Evolutionary conservation across 2,329 filamentous ascomycete genomes (phyloP), one percentile per base, ranked within the genome.

Genomic region (Colletotrichum sansevieriae): DNA sequence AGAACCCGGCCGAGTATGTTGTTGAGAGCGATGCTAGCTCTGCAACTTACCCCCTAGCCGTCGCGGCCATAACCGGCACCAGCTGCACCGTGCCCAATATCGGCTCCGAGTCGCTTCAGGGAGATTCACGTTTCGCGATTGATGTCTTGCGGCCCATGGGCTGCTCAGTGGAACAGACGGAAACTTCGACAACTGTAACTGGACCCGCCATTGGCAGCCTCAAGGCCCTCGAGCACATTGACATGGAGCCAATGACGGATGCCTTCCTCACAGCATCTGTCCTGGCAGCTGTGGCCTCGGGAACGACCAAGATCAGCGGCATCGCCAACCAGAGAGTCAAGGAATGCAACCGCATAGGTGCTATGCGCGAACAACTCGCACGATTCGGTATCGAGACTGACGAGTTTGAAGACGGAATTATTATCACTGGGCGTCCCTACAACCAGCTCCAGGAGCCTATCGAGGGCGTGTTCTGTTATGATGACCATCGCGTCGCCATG

Each of bases 221-320:
- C 44, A 90, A 90, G 73, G 91, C 93, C 0, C 83, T 99, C 12
- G 83, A 90, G 18, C 91, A 95, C 68, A 90, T 99, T 33, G 95
- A 99, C 76, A 99, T 99, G 96, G 96, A 98, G 79, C 92, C 95
- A 1, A 99, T 99, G 96, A 99, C 96, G 0, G 96, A 99, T 80
- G 96, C 96, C 56, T 99, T 99, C 84, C 85, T 99, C 60, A 98
- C 95, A 4, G 96, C 96, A 18, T 97, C 94, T 2, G 94, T 97
- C 4, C 86, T 99, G 54, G 96, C 94, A 29, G 96, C 96, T 41
- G 93, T 97, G 49, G 94, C 95, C 10, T 89, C 87, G 13, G 93
- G 93, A 2, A 90, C 90, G 58, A 99, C 96, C 0, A 89, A 89
- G 64, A 98, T 99, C 72, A 92, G 91, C 15, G 96, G 96, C 57